phyloP scores from a whole-genome alignment of 768 basidiomycete species.

The Coprinopsis strossmayeri region DNA sequence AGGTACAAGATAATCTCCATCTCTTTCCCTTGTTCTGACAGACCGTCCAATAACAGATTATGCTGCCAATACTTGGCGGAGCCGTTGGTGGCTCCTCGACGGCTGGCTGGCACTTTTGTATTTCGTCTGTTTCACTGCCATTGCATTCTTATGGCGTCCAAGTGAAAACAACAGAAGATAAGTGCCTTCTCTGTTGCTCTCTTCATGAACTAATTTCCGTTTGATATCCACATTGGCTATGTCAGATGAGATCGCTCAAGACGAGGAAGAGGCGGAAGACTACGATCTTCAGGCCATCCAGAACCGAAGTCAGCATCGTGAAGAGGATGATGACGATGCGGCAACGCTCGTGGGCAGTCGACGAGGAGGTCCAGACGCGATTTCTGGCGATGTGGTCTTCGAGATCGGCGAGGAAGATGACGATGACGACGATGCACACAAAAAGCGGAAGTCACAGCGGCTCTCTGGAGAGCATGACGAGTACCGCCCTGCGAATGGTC shows the following conservation, averaged over 20 bases:
- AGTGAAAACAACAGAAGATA: conserved; percentile 84
- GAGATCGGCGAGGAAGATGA: conserved; percentile 80
- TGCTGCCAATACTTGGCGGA: conserved; percentile 82
- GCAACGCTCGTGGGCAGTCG: conserved; percentile 64
- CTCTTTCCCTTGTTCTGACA: conserved; percentile 2
- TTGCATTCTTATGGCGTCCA: conserved; percentile 92
- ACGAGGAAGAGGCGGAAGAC: conserved; percentile 90
- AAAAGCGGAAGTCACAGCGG: conserved; percentile 41
- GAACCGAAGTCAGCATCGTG: conserved; percentile 40
- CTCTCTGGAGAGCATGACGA: conserved; percentile 42
- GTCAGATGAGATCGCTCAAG: conserved; percentile 95
- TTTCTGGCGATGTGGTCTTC: conserved; percentile 74
- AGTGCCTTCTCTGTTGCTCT: conserved; percentile 27
- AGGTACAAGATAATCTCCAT: conserved; percentile 39
- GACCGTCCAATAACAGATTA: conserved; percentile 66
- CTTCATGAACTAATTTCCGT: conserved; percentile 18
- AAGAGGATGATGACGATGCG: conserved; percentile 64
- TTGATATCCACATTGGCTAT: conserved; percentile 68
- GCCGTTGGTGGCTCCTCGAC: conserved; percentile 95
- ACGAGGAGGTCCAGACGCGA: conserved; percentile 37
- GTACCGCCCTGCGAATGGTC: conserved; percentile 27
- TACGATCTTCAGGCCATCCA: conserved; percentile 81
- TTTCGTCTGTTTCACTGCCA: conserved; percentile 68
- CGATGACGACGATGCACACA: conserved; percentile 45
- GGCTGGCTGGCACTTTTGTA: conserved; percentile 92